Percentiles rank a stretch among this genome's conserved stretches.
These are phyloP conservation scores for Tolypocladium tropicale DNA, from an alignment of 2,329 filamentous ascomycete species.

Conservation along the genomic window DNA sequence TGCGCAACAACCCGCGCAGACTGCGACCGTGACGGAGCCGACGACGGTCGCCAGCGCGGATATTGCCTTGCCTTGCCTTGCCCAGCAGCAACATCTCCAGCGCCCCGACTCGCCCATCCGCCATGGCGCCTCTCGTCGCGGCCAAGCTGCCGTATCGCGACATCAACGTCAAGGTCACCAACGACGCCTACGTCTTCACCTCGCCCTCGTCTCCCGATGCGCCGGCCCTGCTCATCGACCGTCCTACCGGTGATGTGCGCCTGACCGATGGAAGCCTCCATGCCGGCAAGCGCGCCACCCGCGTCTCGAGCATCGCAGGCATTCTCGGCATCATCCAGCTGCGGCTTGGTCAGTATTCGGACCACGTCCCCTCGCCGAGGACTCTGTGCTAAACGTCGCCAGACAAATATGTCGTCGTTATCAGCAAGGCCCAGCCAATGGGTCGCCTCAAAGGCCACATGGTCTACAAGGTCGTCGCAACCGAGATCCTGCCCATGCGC, in stretches of 20 bases:
- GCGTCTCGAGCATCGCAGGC: constrained; percentile 85
- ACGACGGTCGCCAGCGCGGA: neutral
- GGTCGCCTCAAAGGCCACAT: constrained; percentile 90
- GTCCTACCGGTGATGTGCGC: constrained; percentile 83
- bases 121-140: constrained; percentile 27
- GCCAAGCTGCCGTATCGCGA: constrained; percentile 68
- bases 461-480: constrained; percentile 85
- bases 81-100: neutral
- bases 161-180: constrained; percentile 90
- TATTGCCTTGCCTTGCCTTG: neutral
- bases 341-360: constrained; percentile 61
- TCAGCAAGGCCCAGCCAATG: constrained; percentile 87
- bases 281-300: constrained; percentile 58
- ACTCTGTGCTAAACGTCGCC: neutral
- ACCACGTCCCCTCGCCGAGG: neutral
- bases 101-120: neutral
- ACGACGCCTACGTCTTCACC: constrained; percentile 90
- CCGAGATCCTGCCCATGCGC: constrained; percentile 87
- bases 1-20: neutral
- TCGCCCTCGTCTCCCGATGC: constrained; percentile 89
- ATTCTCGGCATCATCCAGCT: constrained; percentile 91
- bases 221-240: constrained; percentile 78
- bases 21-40: neutral
- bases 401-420: constrained; percentile 95
- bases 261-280: constrained; percentile 70